Conservation (phyloP, 345 rosid genomes). For the Citrus hindsii region DNA sequence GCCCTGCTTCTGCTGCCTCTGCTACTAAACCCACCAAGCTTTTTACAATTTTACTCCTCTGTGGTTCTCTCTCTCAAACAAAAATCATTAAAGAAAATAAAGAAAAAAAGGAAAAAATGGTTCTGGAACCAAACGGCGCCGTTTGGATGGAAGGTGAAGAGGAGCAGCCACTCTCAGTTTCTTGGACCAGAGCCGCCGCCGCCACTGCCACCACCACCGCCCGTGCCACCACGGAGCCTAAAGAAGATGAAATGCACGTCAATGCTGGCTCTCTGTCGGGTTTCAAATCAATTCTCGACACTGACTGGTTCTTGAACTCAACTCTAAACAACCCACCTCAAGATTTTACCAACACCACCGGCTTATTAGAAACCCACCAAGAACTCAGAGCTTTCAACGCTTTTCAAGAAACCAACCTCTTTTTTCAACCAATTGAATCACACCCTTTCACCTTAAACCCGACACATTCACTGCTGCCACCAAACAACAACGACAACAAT, state of each 20-base stretch:
- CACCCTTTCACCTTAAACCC: constrained; percentile 55
- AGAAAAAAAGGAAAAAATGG: constrained; percentile 32
- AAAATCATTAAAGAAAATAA: background rate
- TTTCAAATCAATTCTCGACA: constrained; percentile 69
- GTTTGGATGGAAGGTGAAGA: constrained; percentile 59
- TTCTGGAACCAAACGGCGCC: constrained; percentile 51
- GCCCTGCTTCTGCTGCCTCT: constrained; percentile 2
- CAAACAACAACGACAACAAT: background rate
- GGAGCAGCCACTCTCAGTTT: constrained; percentile 38
- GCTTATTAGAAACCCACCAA: constrained; percentile 27
- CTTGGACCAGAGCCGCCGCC: constrained; percentile 43
- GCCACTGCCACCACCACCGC: background rate
- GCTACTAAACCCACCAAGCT: background rate
- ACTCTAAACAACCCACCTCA: constrained; percentile 32
- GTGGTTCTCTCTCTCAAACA: background rate
- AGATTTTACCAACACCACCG: constrained; percentile 30
- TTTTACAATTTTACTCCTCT: too few species aligned
- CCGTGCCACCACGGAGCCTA: background rate
- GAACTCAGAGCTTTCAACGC: constrained; percentile 45
- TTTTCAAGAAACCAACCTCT: constrained; percentile 35
- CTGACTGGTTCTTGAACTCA: constrained; percentile 48
- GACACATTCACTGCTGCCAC: constrained; percentile 31
- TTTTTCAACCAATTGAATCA: constrained; percentile 53
- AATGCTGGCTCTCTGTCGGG: constrained; percentile 32
- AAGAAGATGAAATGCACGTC: constrained; percentile 30